These are phyloP conservation scores for Yamadazyma ubonensis DNA, from an alignment of 805 yeast genomes.

Conservation along the genomic window DNA sequence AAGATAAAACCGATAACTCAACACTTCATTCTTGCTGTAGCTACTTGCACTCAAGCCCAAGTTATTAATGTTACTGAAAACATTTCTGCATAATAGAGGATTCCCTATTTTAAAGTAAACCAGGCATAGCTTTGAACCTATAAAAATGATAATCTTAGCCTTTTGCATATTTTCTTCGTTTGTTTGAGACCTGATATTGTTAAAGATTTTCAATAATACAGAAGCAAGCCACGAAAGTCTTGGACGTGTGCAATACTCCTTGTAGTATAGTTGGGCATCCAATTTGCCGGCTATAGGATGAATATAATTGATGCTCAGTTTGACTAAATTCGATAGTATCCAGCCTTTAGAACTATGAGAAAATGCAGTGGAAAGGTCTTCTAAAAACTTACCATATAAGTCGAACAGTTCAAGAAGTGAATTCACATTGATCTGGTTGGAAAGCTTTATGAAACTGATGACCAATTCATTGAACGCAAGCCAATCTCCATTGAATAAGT, in stretches of 20 bases:
- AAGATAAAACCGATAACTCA: slow-evolving; percentile 53
- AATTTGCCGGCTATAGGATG: slow-evolving; percentile 46
- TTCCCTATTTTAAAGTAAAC: slow-evolving; percentile 54
- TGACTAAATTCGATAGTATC: slow-evolving; percentile 33
- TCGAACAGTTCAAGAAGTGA: slow-evolving; percentile 54
- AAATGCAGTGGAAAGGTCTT: slow-evolving; percentile 49
- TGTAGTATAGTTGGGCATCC: slow-evolving; percentile 40
- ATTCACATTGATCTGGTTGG: slow-evolving; percentile 54
- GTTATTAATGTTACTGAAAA: slow-evolving; percentile 59
- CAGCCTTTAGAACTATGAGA: slow-evolving; percentile 42
- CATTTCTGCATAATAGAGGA: slow-evolving; percentile 59
- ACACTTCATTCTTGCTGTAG: slow-evolving; percentile 44
- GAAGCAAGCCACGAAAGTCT: slow-evolving; percentile 52
- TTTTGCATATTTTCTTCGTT: slow-evolving; percentile 41
- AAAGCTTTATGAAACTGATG: slow-evolving; percentile 45
- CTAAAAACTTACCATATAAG: slow-evolving; percentile 46
- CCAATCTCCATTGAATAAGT: slow-evolving; percentile 35
- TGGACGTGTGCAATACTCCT: slow-evolving; percentile 43
- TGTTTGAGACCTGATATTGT: slow-evolving; percentile 52
- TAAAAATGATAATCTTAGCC: slow-evolving; percentile 44
- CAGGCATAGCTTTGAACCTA: slow-evolving; percentile 55
- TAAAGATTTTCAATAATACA: slow-evolving; percentile 56
- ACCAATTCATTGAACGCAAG: slow-evolving; percentile 46
- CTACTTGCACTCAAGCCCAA: slow-evolving; percentile 42
- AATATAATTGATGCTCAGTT: slow-evolving; percentile 35